Conservation (phyloP, 2,329 filamentous ascomycete species). For the Penicillium verrucosum region DNA sequence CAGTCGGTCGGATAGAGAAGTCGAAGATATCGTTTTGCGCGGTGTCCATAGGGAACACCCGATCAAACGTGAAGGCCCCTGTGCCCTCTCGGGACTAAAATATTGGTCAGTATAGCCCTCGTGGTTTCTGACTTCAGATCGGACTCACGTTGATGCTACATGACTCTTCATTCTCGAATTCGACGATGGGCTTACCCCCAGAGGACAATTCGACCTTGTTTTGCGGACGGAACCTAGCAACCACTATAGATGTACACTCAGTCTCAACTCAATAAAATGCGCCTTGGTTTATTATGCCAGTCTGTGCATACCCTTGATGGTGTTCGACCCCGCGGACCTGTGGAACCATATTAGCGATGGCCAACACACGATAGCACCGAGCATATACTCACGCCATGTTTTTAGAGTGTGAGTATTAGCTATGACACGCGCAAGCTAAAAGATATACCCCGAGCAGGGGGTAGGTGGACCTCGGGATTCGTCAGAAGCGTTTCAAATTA, state of each 20-base stretch:
- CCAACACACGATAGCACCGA: conserved; percentile 5
- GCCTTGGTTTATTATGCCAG: not conserved
- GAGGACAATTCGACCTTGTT: conserved; percentile 90
- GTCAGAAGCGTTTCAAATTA: conserved; percentile 9
- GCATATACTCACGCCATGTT: conserved; percentile 49
- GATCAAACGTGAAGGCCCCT: conserved; percentile 92
- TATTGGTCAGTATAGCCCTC: conserved; percentile 15
- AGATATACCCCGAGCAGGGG: conserved; percentile 25
- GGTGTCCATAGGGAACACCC: conserved; percentile 92
- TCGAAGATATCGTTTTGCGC: conserved; percentile 93
- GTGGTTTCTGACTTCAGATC: conserved; percentile 10
- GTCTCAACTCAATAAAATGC: not conserved
- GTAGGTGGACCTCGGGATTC: conserved; percentile 18
- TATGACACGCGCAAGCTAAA: conserved; percentile 12
- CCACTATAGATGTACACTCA: conserved; percentile 59
- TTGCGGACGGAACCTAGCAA: conserved; percentile 95
- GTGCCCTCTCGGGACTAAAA: conserved; percentile 74
- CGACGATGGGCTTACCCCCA: conserved; percentile 87
- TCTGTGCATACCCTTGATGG: conserved; percentile 51
- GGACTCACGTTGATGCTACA: conserved; percentile 73
- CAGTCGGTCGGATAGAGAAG: conserved; percentile 92
- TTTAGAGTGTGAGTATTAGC: conserved; percentile 18
- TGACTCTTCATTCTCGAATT: conserved; percentile 84
- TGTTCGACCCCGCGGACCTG: conserved; percentile 40
- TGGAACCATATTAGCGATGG: conserved; percentile 15